These are phyloP conservation scores for Suhomyces maxii DNA, from an alignment of 1,139 yeast species.

Conservation along the genomic window DNA sequence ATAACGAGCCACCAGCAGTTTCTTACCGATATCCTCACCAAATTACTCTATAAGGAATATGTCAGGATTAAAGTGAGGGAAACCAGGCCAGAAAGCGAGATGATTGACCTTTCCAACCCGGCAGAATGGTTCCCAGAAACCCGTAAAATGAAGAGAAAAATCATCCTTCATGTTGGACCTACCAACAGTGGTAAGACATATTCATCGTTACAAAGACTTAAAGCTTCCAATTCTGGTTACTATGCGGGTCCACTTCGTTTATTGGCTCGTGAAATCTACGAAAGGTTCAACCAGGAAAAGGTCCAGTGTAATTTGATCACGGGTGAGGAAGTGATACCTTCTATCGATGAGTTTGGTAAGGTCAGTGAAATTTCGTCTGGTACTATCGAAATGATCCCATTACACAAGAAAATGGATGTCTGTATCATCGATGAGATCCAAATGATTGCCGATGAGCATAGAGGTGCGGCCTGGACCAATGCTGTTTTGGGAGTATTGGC, in stretches of 20 bases:
- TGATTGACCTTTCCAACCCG: constrained; percentile 63
- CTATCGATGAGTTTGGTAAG: constrained; percentile 66
- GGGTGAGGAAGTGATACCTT: constrained; percentile 87
- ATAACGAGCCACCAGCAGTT: constrained; percentile 21
- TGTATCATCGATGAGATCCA: constrained; percentile 96
- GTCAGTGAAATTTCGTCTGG: constrained; percentile 78
- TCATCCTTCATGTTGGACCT: constrained; percentile 93
- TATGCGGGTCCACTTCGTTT: constrained; percentile 94
- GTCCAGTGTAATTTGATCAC: constrained; percentile 81
- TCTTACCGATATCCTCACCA: constrained; percentile 21
- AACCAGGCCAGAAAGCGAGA: constrained; percentile 15
- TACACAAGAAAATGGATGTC: constrained; percentile 68
- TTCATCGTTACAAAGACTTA: constrained; percentile 69
- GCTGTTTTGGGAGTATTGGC: constrained; percentile 88
- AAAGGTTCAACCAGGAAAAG: constrained; percentile 66
- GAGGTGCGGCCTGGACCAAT: constrained; percentile 96
- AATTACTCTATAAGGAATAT: constrained; percentile 25
- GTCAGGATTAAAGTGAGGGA: constrained; percentile 17
- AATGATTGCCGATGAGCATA: constrained; percentile 74
- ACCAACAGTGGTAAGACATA: constrained; percentile 97
- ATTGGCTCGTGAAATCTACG: constrained; percentile 88
- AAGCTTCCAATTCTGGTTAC: constrained; percentile 74
- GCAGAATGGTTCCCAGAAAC: constrained; percentile 90
- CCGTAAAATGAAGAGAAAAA: constrained; percentile 71
- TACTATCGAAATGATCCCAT: constrained; percentile 90